Evolutionary conservation across 805 yeast genomes (phyloP), one percentile per base, ranked within the genome.

Genomic region (Candida suzukii): DNA sequence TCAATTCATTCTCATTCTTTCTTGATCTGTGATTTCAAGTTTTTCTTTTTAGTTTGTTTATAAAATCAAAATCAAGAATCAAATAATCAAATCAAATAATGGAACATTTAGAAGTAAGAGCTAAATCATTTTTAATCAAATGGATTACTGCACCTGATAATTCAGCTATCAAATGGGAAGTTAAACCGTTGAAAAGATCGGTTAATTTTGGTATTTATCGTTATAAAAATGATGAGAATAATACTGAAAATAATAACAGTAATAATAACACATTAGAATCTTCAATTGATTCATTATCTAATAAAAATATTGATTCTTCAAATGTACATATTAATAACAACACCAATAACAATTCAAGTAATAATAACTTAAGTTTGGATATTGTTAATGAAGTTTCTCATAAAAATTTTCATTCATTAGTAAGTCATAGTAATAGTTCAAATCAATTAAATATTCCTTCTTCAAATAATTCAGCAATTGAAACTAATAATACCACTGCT

Each of bases 31-130:
- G n/a, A n/a, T n/a, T n/a, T n/a, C n/a, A n/a, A n/a, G n/a, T n/a
- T n/a, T n/a, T n/a, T n/a, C n/a, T n/a, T n/a, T n/a, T n/a, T n/a
- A n/a, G n/a, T n/a, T n/a, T n/a, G n/a, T n/a, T n/a, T n/a, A n/a
- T n/a, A n/a, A n/a, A n/a, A n/a, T n/a, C n/a, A n/a, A n/a, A n/a
- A n/a, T n/a, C n/a, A n/a, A n/a, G n/a, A n/a, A n/a, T n/a, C n/a
- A n/a, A n/a, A n/a, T n/a, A n/a, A 29, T 17, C 18, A 29, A 4
- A 16, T n/a, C 13, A 21, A 35, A 45, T 22, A 24, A 86, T 88
- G 96, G 98, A 91, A 62, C 80, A 88, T 2, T 74, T 93, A 38
- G 97, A 91, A 61, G 78, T 93, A 20, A 95, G 90, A 52, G 80
- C 95, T 38, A 84, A 87, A 60, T 83, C 93, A 43, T 91, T 86